Evolutionary conservation across 2,329 filamentous ascomycete genomes (phyloP).

Genomic region (Fonsecaea erecta): DNA sequence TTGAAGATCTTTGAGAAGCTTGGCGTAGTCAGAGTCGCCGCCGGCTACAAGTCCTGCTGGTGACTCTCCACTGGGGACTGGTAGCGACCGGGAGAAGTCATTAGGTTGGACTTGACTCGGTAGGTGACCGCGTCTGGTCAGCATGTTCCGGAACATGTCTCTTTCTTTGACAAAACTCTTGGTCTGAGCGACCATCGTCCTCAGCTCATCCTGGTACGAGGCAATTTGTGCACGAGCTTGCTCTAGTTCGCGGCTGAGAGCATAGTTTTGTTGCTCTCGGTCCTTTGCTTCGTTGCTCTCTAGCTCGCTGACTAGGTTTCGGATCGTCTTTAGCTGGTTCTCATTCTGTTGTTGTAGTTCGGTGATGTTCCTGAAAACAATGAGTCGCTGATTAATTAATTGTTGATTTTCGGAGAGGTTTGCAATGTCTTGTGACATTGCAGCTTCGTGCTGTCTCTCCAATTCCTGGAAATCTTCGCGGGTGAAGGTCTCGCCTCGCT

Average conservation of each 20-base stretch:
- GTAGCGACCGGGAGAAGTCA: slow-evolving; percentile 72
- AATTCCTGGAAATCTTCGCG: slow-evolving; percentile 76
- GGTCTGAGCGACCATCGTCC: slow-evolving; percentile 78
- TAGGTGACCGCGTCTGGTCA: slow-evolving; percentile 74
- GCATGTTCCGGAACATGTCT: slow-evolving; percentile 95
- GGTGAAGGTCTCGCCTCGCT: slow-evolving; percentile 79
- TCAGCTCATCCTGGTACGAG: slow-evolving; percentile 82
- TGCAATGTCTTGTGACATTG: slow-evolving; percentile 73
- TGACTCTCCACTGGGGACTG: slow-evolving; percentile 52
- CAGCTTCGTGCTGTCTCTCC: slow-evolving; percentile 54
- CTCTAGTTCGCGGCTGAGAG: slow-evolving; percentile 71
- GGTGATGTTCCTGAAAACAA: slow-evolving; percentile 82
- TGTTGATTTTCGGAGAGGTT: slow-evolving; percentile 83
- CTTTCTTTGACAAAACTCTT: slow-evolving; percentile 95
- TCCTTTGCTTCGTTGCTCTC: slow-evolving; percentile 84
- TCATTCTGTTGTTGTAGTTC: slow-evolving; percentile 88
- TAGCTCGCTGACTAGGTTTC: slow-evolving; percentile 84
- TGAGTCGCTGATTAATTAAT: slow-evolving; percentile 87
- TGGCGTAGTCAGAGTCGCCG: slow-evolving; percentile 71
- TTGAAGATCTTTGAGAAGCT: slow-evolving; percentile 84
- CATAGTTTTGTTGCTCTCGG: slow-evolving; percentile 59
- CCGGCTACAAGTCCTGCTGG: slow-evolving; percentile 57
- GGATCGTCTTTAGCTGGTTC: slow-evolving; percentile 78
- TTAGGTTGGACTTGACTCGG: slow-evolving; percentile 65
- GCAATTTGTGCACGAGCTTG: slow-evolving; percentile 65